Evolutionary conservation across 1,284 basidiomycete genomes (phyloP).

Genomic region (Cutaneotrichosporon curvatum): DNA sequence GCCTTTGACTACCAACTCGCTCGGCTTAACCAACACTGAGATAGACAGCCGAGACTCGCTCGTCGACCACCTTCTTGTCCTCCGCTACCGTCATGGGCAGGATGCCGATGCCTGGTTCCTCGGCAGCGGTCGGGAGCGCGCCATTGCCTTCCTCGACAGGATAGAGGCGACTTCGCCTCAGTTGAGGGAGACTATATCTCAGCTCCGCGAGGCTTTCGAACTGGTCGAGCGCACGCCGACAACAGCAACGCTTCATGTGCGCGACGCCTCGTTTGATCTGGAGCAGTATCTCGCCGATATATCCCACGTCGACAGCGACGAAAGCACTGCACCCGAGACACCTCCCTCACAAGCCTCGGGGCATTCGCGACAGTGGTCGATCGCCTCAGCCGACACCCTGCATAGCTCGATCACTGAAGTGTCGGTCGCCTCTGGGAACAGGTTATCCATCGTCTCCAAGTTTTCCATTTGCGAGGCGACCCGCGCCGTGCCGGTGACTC

Average conservation of each 20-base stretch:
- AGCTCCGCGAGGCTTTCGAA: conserved; percentile 2
- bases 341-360: background rate
- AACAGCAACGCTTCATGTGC: conserved; percentile 7
- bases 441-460: conserved; percentile 7
- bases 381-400: background rate
- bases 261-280: conserved; percentile 28
- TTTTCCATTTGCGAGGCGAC: conserved; percentile 17
- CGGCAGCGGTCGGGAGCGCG: conserved; percentile 21
- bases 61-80: conserved; percentile 22
- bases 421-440: conserved; percentile 3
- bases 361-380: background rate
- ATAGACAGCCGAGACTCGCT: conserved; percentile 3
- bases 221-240: background rate
- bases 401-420: background rate
- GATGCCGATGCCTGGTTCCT: conserved; percentile 30
- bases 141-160: conserved; percentile 10
- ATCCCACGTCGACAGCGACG: background rate
- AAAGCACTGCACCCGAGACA: background rate
- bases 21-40: conserved; percentile 2
- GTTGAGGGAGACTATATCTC: background rate
- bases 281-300: conserved; percentile 33
- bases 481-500: background rate
- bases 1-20: conserved; percentile 3
- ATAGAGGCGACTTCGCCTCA: background rate
- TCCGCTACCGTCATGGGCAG: conserved; percentile 23